A percentile compares a stretch with the other conserved stretches of the same genome.
These are phyloP conservation scores for Calonectria pteridis DNA, from an alignment of 2,329 filamentous ascomycete species.

Conservation along the genomic window DNA sequence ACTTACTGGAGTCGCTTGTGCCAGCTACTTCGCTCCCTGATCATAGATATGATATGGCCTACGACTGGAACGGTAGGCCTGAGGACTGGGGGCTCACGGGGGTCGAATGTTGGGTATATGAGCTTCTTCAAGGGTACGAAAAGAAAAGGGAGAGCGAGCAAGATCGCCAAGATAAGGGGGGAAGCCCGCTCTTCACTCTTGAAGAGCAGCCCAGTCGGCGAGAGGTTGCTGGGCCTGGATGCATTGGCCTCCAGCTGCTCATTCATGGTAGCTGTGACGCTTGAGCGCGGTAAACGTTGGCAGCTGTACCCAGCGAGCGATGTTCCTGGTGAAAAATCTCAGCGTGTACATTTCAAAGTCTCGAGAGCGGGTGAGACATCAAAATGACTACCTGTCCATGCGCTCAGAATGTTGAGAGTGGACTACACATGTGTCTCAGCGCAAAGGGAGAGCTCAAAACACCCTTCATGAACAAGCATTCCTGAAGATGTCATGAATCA, in stretches of 20 bases:
- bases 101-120: conserved; percentile 11
- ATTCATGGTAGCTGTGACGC: not conserved
- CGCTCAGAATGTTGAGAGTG: not conserved
- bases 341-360: not conserved
- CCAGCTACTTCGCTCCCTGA: conserved; percentile 25
- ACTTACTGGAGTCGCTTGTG: conserved; percentile 21
- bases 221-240: not conserved
- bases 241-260: not conserved
- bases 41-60: conserved; percentile 34
- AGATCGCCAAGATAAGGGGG: too few species aligned
- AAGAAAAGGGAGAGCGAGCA: not conserved
- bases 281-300: not conserved
- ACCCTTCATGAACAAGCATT: too few species aligned
- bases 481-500: too few species aligned
- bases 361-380: not conserved
- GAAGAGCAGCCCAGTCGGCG: not conserved
- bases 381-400: too few species aligned
- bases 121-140: not conserved
- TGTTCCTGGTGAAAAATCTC: not conserved
- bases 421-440: not conserved
- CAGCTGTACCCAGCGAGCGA: not conserved
- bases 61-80: conserved; percentile 30
- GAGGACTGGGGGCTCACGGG: conserved; percentile 28
- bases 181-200: not conserved
- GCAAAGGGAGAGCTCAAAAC: too few species aligned